phyloP scores from a whole-genome alignment of 2,329 filamentous ascomycete species.

The Fusarium cicatricum region DNA sequence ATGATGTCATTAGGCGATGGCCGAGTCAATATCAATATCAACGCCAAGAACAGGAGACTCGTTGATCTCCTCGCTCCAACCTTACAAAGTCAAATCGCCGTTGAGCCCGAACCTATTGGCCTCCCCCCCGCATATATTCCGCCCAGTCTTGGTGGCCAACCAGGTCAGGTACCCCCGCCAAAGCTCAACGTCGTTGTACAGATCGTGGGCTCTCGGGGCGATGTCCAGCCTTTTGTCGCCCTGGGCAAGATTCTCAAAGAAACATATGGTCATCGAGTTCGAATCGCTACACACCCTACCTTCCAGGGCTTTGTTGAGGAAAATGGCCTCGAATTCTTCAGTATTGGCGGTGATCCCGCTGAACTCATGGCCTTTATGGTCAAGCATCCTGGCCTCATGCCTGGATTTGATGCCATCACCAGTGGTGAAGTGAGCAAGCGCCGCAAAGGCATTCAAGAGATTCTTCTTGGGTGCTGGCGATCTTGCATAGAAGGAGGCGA shows the following conservation, averaged over 20 bases:
- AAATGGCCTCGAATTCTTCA: slow-evolving; percentile 78
- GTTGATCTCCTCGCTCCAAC: slow-evolving; percentile 73
- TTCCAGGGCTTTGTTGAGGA: slow-evolving; percentile 75
- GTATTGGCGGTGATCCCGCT: slow-evolving; percentile 77
- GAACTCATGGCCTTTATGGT: slow-evolving; percentile 92
- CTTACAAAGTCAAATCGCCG: slow-evolving; percentile 63
- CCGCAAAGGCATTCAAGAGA: slow-evolving; percentile 77
- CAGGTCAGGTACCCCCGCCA: slow-evolving; percentile 64
- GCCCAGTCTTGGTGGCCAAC: slow-evolving; percentile 72
- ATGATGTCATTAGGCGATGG: slow-evolving; percentile 66
- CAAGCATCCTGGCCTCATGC: slow-evolving; percentile 86
- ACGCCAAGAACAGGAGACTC: slow-evolving; percentile 71
- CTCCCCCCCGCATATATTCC: slow-evolving; percentile 76
- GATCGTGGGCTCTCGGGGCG: slow-evolving; percentile 77
- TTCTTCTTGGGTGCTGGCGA: slow-evolving; percentile 86
- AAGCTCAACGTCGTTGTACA: slow-evolving; percentile 76
- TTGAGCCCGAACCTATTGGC: slow-evolving; percentile 53
- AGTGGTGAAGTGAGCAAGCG: slow-evolving; percentile 80
- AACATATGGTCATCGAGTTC: slow-evolving; percentile 74
- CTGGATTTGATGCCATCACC: slow-evolving; percentile 77
- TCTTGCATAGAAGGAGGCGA: slow-evolving; percentile 84
- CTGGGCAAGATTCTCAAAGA: slow-evolving; percentile 71
- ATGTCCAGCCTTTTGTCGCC: slow-evolving; percentile 79
- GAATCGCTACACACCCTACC: slow-evolving; percentile 75
- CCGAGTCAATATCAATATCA: slow-evolving; percentile 81